phyloP scores from a whole-genome alignment of 352 stramenopile species.

The Phytophthora meadii region DNA sequence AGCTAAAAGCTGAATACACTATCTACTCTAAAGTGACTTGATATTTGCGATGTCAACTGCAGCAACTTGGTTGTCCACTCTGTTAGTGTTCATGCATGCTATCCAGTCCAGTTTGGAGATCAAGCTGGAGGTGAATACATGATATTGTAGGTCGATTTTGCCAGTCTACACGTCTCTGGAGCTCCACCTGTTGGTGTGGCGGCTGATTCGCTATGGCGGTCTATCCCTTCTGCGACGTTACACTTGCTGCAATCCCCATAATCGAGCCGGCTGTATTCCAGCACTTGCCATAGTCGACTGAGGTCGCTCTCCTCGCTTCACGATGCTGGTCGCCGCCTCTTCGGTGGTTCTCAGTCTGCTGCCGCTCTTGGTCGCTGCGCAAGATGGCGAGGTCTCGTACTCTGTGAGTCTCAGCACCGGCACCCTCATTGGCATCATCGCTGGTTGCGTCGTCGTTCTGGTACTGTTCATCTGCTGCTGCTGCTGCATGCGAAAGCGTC shows the following conservation, averaged over 20 bases:
- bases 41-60: no score
- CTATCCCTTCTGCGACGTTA: constrained; percentile 27
- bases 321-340: constrained; percentile 16
- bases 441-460: constrained; percentile 23
- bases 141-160: constrained; percentile 13
- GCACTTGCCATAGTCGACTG: constrained; percentile 1
- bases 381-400: constrained; percentile 32
- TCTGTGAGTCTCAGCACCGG: constrained; percentile 36
- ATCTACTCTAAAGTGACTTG: background rate
- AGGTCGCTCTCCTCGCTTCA: background rate
- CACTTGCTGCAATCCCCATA: background rate
- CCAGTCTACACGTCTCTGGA: constrained; percentile 19
- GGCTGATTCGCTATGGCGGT: constrained; percentile 7
- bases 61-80: no score
- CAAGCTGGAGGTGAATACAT: background rate
- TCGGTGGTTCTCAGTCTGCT: constrained; percentile 12
- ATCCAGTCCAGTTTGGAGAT: background rate
- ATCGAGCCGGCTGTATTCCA: constrained; percentile 9
- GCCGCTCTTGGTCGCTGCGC: constrained; percentile 11
- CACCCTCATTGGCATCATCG: constrained; percentile 29
- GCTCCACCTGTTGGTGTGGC: constrained; percentile 17
- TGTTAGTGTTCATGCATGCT: background rate
- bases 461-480: constrained; percentile 33
- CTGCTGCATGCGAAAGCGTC: constrained; percentile 32
- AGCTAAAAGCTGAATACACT: no score